phyloP scores from a whole-genome alignment of 2,329 filamentous ascomycete species.

The Exophiala phaeomuriformis region DNA sequence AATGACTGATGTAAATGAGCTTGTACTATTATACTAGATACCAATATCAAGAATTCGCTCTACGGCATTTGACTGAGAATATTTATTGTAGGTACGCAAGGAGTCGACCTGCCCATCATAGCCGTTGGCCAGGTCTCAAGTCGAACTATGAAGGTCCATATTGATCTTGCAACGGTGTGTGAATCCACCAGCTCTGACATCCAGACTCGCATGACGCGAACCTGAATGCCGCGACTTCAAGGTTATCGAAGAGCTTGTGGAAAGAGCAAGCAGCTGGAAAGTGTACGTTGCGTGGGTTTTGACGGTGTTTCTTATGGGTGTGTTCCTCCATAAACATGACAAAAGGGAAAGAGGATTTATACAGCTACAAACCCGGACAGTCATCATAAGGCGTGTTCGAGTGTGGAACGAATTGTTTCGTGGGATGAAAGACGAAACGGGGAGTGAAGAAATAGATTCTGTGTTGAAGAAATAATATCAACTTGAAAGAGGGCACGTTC shows the following conservation, averaged over 20 bases:
- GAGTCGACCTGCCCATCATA: slow-evolving; percentile 27
- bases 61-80: neutral
- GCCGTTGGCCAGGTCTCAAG: slow-evolving; percentile 15
- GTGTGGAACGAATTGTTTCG: too few species aligned
- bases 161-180: slow-evolving; percentile 25
- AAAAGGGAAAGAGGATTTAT: too few species aligned
- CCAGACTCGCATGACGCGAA: slow-evolving; percentile 21
- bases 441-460: too few species aligned
- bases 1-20: neutral
- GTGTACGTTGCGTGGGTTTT: slow-evolving; percentile 22
- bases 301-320: neutral
- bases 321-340: neutral
- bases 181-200: slow-evolving; percentile 26
- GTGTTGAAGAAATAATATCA: too few species aligned
- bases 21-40: slow-evolving; percentile 1
- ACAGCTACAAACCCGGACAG: too few species aligned
- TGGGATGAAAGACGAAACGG: too few species aligned
- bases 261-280: slow-evolving; percentile 27
- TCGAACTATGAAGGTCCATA: slow-evolving; percentile 28
- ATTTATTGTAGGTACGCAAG: slow-evolving; percentile 25
- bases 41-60: neutral
- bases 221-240: slow-evolving; percentile 22
- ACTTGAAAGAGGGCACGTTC: too few species aligned
- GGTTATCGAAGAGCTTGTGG: slow-evolving; percentile 25
- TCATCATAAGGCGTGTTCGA: too few species aligned